Evolutionary conservation across 2,329 filamentous ascomycete genomes (phyloP).

Genomic region (Penicillium sp.): DNA sequence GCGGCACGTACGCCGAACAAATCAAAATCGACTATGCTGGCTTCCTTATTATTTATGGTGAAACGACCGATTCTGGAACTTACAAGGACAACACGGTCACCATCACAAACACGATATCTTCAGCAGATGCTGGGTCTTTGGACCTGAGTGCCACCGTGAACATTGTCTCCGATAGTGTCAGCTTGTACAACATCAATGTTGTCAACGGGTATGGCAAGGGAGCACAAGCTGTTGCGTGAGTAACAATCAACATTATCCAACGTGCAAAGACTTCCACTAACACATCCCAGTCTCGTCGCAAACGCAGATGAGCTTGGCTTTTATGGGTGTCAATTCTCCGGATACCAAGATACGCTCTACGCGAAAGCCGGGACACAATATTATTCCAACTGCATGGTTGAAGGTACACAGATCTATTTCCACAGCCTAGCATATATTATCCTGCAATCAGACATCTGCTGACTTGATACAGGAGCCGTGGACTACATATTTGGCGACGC

Average conservation of each 20-base stretch:
- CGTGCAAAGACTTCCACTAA: neutral
- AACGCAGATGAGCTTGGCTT: conserved; percentile 34
- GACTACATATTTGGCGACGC: conserved; percentile 40
- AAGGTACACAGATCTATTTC: conserved; percentile 17
- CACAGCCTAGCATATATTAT: neutral
- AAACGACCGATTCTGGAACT: conserved; percentile 27
- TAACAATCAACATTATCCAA: neutral
- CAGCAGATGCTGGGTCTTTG: conserved; percentile 28
- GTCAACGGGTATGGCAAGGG: conserved; percentile 37
- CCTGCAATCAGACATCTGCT: neutral
- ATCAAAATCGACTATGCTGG: conserved; percentile 31
- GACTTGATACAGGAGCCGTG: conserved; percentile 23
- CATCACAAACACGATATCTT: conserved; percentile 34
- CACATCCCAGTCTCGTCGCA: conserved; percentile 20
- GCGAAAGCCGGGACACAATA: conserved; percentile 36
- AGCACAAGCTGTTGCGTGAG: conserved; percentile 35
- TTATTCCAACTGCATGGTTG: conserved; percentile 33
- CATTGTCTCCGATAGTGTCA: conserved; percentile 28
- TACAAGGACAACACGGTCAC: conserved; percentile 35
- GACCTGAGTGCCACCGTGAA: conserved; percentile 34
- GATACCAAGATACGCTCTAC: conserved; percentile 39
- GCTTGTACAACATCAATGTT: conserved; percentile 39
- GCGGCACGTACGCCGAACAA: conserved; percentile 35
- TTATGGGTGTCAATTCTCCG: conserved; percentile 35
- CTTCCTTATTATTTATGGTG: conserved; percentile 32